Percentiles rank a stretch among this genome's conserved stretches.
These are phyloP conservation scores for Mucor sp. DNA, from an alignment of 371 early-diverging fungal species.

Conservation along the genomic window DNA sequence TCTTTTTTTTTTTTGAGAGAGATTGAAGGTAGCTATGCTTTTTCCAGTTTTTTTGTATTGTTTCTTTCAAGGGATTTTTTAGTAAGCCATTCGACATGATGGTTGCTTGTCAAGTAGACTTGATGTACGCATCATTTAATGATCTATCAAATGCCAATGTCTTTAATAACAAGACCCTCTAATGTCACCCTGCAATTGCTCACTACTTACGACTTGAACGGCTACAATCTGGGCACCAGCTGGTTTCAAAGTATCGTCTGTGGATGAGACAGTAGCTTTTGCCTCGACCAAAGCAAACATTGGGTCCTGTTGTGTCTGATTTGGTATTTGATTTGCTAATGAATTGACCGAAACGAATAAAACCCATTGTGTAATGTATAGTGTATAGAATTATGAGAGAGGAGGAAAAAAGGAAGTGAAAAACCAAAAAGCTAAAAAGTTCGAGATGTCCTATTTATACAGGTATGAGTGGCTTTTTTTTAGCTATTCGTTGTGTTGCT, in stretches of 20 bases:
- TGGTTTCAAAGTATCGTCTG: conserved; percentile 47
- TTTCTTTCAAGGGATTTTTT: not conserved
- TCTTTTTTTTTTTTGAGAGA: not conserved
- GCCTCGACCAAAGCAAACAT: conserved; percentile 34
- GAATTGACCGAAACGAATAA: conserved; percentile 15
- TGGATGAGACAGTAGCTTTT: conserved; percentile 47
- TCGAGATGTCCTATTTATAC: conserved; percentile 11
- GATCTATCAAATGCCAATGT: not conserved
- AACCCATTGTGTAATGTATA: conserved; percentile 7
- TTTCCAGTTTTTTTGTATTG: not conserved
- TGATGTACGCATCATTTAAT: not conserved
- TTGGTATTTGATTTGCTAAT: conserved; percentile 12
- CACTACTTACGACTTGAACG: conserved; percentile 31
- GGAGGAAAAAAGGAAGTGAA: conserved; percentile 5
- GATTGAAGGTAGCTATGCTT: not conserved
- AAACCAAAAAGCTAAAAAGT: not conserved
- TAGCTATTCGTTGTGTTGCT: not conserved
- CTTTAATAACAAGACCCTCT: not conserved
- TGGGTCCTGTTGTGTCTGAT: not conserved
- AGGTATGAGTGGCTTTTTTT: conserved; percentile 3
- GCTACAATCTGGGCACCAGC: conserved; percentile 48
- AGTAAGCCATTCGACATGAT: not conserved
- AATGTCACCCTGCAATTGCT: not conserved
- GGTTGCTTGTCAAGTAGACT: not conserved
- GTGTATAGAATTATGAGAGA: conserved; percentile 2